These are phyloP conservation scores for Suhomyces choctaworum DNA, from an alignment of 1,139 yeast species.

Conservation along the genomic window DNA sequence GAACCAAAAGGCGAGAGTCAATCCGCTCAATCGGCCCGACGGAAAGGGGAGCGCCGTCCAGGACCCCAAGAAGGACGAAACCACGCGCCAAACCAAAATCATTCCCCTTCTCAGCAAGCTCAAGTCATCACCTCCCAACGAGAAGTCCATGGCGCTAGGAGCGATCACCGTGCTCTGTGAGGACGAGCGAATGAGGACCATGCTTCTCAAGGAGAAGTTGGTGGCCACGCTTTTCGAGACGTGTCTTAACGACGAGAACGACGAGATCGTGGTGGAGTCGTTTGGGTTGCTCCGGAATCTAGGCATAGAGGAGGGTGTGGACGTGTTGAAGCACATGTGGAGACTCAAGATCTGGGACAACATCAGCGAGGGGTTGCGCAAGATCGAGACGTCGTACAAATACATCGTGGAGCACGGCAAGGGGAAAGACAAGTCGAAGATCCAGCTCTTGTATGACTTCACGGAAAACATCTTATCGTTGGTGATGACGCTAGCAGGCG, in stretches of 20 bases:
- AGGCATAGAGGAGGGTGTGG: slow-evolving; percentile 87
- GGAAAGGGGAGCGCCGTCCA: slow-evolving; percentile 20
- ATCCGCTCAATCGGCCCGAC: slow-evolving; percentile 40
- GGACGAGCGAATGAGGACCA: slow-evolving; percentile 60
- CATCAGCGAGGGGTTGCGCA: slow-evolving; percentile 51
- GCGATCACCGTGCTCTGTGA: slow-evolving; percentile 73
- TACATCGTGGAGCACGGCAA: slow-evolving; percentile 35
- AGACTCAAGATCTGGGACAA: slow-evolving; percentile 73
- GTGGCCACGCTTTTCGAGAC: slow-evolving; percentile 64
- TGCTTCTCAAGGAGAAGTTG: slow-evolving; percentile 69
- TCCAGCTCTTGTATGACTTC: slow-evolving; percentile 57
- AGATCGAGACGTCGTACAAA: slow-evolving; percentile 50
- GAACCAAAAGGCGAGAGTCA: slow-evolving; percentile 53
- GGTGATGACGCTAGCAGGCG: slow-evolving; percentile 64
- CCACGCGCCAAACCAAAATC: slow-evolving; percentile 55
- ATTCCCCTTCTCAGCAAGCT: slow-evolving; percentile 68
- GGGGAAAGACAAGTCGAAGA: slow-evolving; percentile 42
- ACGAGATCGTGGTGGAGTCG: slow-evolving; percentile 76
- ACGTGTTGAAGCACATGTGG: slow-evolving; percentile 72
- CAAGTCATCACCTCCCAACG: slow-evolving; percentile 64
- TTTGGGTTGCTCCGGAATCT: slow-evolving; percentile 79
- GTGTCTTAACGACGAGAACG: slow-evolving; percentile 64
- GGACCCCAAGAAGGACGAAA: slow-evolving; percentile 44
- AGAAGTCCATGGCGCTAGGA: slow-evolving; percentile 73
- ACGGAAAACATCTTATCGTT: slow-evolving; percentile 75